Percentiles rank a stretch among this genome's conserved stretches.
Conservation (phyloP, 1,284 basidiomycete species). For the Fomitopsis pinicola region DNA sequence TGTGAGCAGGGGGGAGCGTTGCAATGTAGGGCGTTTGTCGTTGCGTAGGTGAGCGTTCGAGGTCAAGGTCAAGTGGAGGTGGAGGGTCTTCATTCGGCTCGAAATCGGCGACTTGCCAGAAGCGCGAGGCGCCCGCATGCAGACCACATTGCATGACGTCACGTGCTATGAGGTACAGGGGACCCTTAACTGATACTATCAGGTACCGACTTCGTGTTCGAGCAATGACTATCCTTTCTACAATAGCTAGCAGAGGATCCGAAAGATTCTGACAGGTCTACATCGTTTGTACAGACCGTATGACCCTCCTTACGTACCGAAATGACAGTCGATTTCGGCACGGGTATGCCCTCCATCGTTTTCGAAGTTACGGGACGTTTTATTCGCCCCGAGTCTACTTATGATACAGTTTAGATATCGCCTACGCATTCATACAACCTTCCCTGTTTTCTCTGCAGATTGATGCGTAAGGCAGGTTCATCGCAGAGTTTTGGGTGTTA, state of each 20-base stretch:
- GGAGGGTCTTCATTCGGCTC: background rate
- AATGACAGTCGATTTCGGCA: background rate
- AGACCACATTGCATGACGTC: background rate
- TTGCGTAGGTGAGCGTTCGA: background rate
- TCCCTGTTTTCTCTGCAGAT: background rate
- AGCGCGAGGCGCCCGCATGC: background rate
- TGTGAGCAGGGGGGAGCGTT: background rate
- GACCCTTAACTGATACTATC: too few species aligned
- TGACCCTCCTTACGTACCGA: too few species aligned
- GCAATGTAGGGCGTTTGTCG: background rate
- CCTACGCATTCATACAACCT: background rate
- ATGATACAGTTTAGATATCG: background rate
- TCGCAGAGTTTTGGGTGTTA: background rate
- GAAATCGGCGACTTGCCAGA: background rate
- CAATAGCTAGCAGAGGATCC: background rate
- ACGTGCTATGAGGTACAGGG: background rate
- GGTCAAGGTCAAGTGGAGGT: background rate
- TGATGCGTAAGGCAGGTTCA: background rate
- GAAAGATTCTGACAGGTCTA: too few species aligned
- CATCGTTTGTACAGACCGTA: too few species aligned
- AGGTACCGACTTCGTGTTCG: background rate
- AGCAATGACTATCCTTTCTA: background rate
- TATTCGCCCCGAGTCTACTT: background rate
- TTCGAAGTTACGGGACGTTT: background rate
- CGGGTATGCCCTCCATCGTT: background rate